These are phyloP conservation scores for Penicillium psychrofluorescens DNA, from an alignment of 495 filamentous ascomycete genomes.

Conservation along the genomic window DNA sequence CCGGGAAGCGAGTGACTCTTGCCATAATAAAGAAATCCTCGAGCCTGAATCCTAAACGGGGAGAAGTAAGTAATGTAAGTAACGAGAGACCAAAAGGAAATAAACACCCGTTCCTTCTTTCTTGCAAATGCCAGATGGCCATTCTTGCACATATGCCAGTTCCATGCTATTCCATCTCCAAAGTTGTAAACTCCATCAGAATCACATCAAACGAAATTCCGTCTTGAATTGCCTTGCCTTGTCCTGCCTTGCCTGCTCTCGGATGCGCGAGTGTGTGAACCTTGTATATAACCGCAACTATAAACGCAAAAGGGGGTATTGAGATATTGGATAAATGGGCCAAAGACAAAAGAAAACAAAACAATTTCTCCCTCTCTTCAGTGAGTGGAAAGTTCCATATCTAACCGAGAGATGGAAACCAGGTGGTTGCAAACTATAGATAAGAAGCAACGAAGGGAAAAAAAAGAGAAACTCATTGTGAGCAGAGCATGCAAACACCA, in stretches of 20 bases:
- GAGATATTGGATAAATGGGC: background rate
- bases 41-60: too few relatives aligned
- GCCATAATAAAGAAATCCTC: too few relatives aligned
- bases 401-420: background rate
- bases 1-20: too few relatives aligned
- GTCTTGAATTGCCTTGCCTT: too few relatives aligned
- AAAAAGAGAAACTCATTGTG: background rate
- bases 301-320: background rate
- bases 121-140: too few relatives aligned
- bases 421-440: conserved; percentile 1
- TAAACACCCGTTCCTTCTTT: background rate
- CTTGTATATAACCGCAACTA: background rate
- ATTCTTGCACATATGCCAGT: too few relatives aligned
- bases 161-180: background rate
- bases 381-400: background rate
- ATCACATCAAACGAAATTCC: background rate
- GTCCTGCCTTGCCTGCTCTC: too few relatives aligned
- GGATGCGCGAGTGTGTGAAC: too few relatives aligned
- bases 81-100: background rate
- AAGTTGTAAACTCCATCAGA: background rate
- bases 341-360: conserved; percentile 2
- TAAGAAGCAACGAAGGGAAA: conserved; percentile 13
- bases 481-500: background rate
- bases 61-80: background rate
- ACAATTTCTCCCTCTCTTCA: background rate